Conservation (phyloP, 345 rosid species). For the Sisymbrium irio region DNA sequence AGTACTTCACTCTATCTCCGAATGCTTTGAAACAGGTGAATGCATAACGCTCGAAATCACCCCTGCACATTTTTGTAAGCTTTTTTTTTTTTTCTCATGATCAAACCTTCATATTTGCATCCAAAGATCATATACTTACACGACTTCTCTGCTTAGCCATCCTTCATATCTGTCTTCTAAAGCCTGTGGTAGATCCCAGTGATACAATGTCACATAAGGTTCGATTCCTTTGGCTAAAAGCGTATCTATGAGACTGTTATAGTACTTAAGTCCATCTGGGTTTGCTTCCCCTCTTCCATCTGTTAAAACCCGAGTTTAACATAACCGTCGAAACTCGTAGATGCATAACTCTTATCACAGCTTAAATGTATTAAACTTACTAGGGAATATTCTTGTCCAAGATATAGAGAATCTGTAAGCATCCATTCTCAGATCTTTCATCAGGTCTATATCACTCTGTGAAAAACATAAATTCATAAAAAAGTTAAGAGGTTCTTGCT, state of each 20-base stretch:
- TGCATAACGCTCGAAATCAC: conserved; percentile 71
- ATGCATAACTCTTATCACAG: not conserved
- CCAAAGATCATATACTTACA: conserved; percentile 46
- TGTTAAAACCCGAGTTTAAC: conserved; percentile 33
- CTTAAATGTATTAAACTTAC: conserved; percentile 37
- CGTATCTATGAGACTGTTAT: conserved; percentile 65
- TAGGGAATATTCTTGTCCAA: conserved; percentile 89
- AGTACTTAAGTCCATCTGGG: conserved; percentile 63
- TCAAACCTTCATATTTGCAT: not conserved
- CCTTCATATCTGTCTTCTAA: conserved; percentile 86
- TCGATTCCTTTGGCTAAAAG: conserved; percentile 76
- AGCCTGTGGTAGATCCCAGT: conserved; percentile 96
- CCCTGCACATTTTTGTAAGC: conserved; percentile 39
- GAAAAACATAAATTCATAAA: not conserved
- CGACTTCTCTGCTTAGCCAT: conserved; percentile 65
- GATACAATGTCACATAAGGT: conserved; percentile 90
- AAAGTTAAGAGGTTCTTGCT: conserved; percentile 8
- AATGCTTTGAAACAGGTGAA: conserved; percentile 77
- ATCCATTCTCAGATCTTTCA: conserved; percentile 90
- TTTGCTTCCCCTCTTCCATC: conserved; percentile 83
- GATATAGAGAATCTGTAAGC: conserved; percentile 92
- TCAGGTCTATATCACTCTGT: conserved; percentile 77
- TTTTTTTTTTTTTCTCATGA: not conserved
- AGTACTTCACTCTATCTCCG: conserved; percentile 84
- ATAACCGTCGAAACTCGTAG: not conserved